phyloP scores from a whole-genome alignment of 2,329 filamentous ascomycete species.

The Colletotrichum sansevieriae region DNA sequence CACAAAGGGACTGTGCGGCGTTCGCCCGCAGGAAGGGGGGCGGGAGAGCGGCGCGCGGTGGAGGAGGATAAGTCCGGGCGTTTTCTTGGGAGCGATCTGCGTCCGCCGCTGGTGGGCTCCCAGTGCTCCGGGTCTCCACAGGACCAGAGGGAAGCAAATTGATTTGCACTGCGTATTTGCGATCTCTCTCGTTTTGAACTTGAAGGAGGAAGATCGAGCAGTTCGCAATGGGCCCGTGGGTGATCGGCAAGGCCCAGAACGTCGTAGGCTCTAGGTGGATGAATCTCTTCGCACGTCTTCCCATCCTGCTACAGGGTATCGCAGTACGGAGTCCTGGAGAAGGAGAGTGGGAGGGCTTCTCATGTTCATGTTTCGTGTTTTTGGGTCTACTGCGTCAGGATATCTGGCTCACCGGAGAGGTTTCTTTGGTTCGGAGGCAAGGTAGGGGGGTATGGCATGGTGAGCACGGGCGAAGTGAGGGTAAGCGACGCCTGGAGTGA shows the following conservation, averaged over 20 bases:
- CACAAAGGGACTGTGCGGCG: constrained; percentile 8
- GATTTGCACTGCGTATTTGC: neutral
- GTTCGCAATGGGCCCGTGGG: constrained; percentile 10
- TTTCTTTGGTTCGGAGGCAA: too few species aligned
- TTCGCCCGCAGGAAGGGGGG: constrained; percentile 1
- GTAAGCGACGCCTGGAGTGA: constrained; percentile 13
- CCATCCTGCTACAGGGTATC: neutral
- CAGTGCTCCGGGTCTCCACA: constrained; percentile 1
- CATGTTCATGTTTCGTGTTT: constrained; percentile 31
- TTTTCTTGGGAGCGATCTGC: constrained; percentile 6
- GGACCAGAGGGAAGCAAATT: neutral
- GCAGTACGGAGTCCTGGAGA: neutral
- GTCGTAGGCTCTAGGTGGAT: neutral
- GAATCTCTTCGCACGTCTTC: neutral
- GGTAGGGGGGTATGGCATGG: neutral
- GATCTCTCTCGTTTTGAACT: neutral
- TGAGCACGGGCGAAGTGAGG: constrained; percentile 16
- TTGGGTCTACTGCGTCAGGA: constrained; percentile 29
- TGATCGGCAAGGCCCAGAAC: constrained; percentile 27
- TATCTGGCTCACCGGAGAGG: neutral
- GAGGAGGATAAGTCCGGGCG: neutral
- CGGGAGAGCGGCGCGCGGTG: constrained; percentile 11
- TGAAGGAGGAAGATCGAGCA: constrained; percentile 18
- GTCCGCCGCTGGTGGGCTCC: neutral
- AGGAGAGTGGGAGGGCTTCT: neutral